These are phyloP conservation scores for Aspergillus sp. DNA, from an alignment of 2,329 filamentous ascomycete species.

Conservation along the genomic window DNA sequence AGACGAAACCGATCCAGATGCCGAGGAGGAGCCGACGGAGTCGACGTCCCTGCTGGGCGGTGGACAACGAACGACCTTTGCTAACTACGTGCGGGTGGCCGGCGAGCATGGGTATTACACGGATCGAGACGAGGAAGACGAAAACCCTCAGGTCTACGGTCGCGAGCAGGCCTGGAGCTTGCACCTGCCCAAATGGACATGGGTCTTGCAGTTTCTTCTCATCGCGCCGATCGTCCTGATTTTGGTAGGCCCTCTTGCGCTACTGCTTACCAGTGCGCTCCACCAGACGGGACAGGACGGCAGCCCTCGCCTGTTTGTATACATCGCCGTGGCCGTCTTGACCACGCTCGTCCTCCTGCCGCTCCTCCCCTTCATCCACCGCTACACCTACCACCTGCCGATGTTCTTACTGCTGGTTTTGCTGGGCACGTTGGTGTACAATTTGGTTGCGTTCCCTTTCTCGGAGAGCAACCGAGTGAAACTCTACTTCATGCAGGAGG, in stretches of 20 bases:
- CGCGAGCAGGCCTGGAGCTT: conserved; percentile 85
- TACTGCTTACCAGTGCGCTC: conserved; percentile 70
- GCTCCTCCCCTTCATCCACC: conserved; percentile 79
- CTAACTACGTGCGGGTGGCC: conserved; percentile 49
- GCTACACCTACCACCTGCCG: conserved; percentile 79
- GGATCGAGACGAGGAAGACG: conserved; percentile 27
- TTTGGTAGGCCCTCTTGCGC: conserved; percentile 71
- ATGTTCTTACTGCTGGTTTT: conserved; percentile 73
- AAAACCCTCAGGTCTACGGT: conserved; percentile 53
- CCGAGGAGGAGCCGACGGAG: conserved; percentile 49
- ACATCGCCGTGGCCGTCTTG: conserved; percentile 67
- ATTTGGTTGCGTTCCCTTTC: conserved; percentile 85
- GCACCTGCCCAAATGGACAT: conserved; percentile 76
- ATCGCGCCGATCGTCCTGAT: conserved; percentile 76
- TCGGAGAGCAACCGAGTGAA: conserved; percentile 77
- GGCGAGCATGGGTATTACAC: conserved; percentile 27
- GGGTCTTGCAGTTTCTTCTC: conserved; percentile 82
- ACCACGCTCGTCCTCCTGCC: conserved; percentile 74
- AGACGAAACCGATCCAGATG: conserved; percentile 33
- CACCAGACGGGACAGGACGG: conserved; percentile 85
- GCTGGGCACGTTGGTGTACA: conserved; percentile 76
- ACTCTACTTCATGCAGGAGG: conserved; percentile 77
- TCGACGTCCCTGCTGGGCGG: conserved; percentile 57
- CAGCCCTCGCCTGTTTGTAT: conserved; percentile 67
- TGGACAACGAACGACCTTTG: conserved; percentile 54